Conservation (phyloP, 345 rosid species). For the Gossypium longicalyx region DNA sequence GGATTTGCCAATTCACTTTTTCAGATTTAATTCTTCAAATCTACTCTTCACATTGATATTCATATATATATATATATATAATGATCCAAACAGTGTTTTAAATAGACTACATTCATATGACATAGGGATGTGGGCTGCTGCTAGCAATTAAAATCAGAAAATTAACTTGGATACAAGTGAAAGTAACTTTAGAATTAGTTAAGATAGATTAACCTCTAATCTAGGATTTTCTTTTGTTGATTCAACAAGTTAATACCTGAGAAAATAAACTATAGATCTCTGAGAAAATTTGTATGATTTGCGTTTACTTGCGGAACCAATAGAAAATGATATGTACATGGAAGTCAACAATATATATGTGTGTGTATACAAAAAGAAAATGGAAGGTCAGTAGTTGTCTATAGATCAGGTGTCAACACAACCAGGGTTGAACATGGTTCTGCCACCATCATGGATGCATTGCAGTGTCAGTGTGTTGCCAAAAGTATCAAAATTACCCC, state of each 20-base stretch:
- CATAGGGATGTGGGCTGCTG: slow-evolving; percentile 8
- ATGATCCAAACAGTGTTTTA: background rate
- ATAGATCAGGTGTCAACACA: slow-evolving; percentile 24
- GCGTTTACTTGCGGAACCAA: slow-evolving; percentile 4
- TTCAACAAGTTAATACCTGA: background rate
- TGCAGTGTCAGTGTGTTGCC: background rate
- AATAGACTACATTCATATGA: slow-evolving; percentile 1
- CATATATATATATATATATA: background rate
- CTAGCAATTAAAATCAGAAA: background rate
- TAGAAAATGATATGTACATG: background rate
- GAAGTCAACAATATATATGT: background rate
- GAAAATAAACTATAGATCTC: background rate
- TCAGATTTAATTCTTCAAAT: slow-evolving; percentile 14
- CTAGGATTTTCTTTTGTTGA: background rate
- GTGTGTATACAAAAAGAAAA: background rate
- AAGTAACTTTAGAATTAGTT: background rate
- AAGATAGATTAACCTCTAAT: background rate
- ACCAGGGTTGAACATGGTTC: slow-evolving; percentile 17
- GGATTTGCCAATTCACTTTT: slow-evolving; percentile 10
- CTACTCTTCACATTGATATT: background rate
- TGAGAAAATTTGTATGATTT: slow-evolving; percentile 14
- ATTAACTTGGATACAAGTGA: background rate
- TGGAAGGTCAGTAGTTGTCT: slow-evolving; percentile 7
- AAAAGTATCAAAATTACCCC: slow-evolving; percentile 6
- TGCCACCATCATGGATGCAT: slow-evolving; percentile 18